Base-by-base conservation (phyloP, 768 basidiomycete species). In the Baorangia bicolor region DNA sequence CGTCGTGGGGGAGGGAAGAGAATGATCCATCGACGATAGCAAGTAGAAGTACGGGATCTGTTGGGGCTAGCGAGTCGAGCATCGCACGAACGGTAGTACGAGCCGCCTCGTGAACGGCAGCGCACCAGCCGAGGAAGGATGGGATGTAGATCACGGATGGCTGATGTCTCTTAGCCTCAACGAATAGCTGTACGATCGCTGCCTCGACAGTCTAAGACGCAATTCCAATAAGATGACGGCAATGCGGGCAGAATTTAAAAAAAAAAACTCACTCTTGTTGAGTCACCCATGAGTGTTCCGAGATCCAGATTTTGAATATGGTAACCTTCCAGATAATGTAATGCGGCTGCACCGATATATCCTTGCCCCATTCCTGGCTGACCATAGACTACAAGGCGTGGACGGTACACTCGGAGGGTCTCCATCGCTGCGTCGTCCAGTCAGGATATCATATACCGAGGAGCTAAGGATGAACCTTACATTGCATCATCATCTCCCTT, bases 71-170 rank as follows among this genome's bases (percentile, higher is more conserved):
- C 10, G 92, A 88, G 65, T 97, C 94, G 12, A 99, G 84, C 83
- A 98, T 88, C 2, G 94, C 86, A 40, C 87, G 87, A 33, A 98
- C 83, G 0, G 94, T 96, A 3, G 88, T 81, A 11, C 94, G 81
- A 1, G 93, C 81, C 0, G 88, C 87, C 62, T 98, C 94, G 1
- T 88, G 82, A 23, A 98, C 83, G 3, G 93, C 85, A 1, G 85
- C 77, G 60, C 89, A 90, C 94, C 95, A 98, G 1, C 87, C 82
- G 1, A 84, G 65, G 7, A 99, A 81, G 2, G 92, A 90, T 0
- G 96, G 96, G 30, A 99, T 92, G 71, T 95, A 98, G 45, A 99
- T 83, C 35, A 98, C 88, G 0, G 94, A 94, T 0, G 97, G 97
- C 63, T 96, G 94, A 68, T 97, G 92, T 27, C 96, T 86, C 69